These are phyloP conservation scores for Lophiotrema nucula DNA, from an alignment of 495 filamentous ascomycete genomes.

Conservation along the genomic window DNA sequence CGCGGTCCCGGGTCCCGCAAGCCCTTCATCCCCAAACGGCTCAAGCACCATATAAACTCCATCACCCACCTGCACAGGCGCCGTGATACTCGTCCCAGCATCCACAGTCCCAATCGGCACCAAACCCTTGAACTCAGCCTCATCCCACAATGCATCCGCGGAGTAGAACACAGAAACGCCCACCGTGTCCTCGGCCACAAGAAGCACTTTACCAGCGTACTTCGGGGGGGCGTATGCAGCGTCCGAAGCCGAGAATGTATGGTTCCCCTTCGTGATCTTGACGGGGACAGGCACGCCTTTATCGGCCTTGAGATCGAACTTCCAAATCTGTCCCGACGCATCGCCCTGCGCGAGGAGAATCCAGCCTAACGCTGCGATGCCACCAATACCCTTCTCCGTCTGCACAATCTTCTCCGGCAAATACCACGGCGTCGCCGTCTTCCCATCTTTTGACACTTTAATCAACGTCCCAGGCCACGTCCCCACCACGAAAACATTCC, in stretches of 20 bases:
- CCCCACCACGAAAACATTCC: slow-evolving; percentile 23
- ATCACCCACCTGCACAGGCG: slow-evolving; percentile 17
- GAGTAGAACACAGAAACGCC: slow-evolving; percentile 12
- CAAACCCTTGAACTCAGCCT: slow-evolving; percentile 15
- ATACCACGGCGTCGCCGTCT: slow-evolving; percentile 17
- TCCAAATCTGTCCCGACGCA: neutral
- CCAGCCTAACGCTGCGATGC: slow-evolving; percentile 21
- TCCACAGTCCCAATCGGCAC: neutral
- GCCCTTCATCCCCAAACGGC: slow-evolving; percentile 28
- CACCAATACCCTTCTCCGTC: slow-evolving; percentile 20
- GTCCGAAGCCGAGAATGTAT: slow-evolving; percentile 15
- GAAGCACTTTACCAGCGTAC: slow-evolving; percentile 15
- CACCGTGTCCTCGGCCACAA: slow-evolving; percentile 18
- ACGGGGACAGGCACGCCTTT: slow-evolving; percentile 9
- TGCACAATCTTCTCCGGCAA: slow-evolving; percentile 15
- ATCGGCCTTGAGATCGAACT: slow-evolving; percentile 14
- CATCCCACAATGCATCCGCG: slow-evolving; percentile 16
- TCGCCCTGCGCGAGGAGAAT: slow-evolving; percentile 25
- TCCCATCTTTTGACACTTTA: slow-evolving; percentile 13
- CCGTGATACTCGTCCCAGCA: slow-evolving; percentile 5
- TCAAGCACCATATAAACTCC: slow-evolving; percentile 21
- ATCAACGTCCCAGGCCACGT: slow-evolving; percentile 17
- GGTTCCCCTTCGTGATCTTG: slow-evolving; percentile 1
- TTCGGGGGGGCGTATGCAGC: slow-evolving; percentile 19
- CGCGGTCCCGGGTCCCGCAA: slow-evolving; percentile 21